These are phyloP conservation scores for Tylopilus sp. DNA, from an alignment of 768 basidiomycete species.

Conservation along the genomic window DNA sequence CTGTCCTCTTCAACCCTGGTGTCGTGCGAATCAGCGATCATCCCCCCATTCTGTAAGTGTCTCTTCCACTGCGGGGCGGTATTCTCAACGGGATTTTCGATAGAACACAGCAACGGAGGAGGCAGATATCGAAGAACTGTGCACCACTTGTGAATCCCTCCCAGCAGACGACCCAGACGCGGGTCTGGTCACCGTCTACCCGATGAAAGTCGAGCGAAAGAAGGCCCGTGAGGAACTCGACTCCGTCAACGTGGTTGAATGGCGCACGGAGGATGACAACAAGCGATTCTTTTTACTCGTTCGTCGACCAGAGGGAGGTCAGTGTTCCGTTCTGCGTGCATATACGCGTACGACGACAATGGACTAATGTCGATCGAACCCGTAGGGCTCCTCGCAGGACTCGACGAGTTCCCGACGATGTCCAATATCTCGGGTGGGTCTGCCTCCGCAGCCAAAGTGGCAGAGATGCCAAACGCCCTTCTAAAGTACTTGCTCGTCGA, in stretches of 20 bases:
- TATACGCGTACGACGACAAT: background rate
- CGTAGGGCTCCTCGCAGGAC: slow-evolving; percentile 83
- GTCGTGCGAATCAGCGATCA: slow-evolving; percentile 52
- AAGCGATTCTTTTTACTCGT: slow-evolving; percentile 71
- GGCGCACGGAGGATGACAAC: slow-evolving; percentile 41
- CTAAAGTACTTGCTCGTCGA: slow-evolving; percentile 39
- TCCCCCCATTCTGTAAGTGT: slow-evolving; percentile 13
- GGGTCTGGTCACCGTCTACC: slow-evolving; percentile 65
- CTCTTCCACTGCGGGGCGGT: background rate
- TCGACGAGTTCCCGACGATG: slow-evolving; percentile 81
- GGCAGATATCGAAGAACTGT: slow-evolving; percentile 76
- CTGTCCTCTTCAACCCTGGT: slow-evolving; percentile 72
- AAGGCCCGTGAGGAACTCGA: slow-evolving; percentile 83
- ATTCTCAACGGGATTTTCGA: background rate
- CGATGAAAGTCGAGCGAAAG: slow-evolving; percentile 83
- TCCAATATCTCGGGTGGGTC: slow-evolving; percentile 47
- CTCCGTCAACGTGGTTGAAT: slow-evolving; percentile 83
- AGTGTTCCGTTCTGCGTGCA: slow-evolving; percentile 9
- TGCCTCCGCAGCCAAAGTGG: slow-evolving; percentile 33
- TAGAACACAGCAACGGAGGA: slow-evolving; percentile 11
- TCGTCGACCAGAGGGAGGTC: slow-evolving; percentile 81
- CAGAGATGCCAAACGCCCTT: slow-evolving; percentile 34
- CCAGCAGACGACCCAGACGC: slow-evolving; percentile 22
- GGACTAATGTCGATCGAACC: background rate
- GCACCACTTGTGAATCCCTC: slow-evolving; percentile 63